phyloP scores from a whole-genome alignment of 148 eudicot genomes.

The Vaccinium myrtillus region DNA sequence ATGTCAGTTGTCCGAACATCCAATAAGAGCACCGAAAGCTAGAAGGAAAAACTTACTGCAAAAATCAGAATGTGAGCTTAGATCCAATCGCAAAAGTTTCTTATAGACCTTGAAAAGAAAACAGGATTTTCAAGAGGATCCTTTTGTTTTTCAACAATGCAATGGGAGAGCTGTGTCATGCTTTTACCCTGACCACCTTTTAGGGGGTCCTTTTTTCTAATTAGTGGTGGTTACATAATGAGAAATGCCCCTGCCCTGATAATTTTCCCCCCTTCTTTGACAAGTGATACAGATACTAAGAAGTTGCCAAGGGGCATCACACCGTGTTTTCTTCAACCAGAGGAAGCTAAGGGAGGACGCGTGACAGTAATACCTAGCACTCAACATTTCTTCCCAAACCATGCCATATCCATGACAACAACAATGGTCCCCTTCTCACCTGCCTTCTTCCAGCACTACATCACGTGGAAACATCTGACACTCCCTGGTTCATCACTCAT shows the following conservation, averaged over 20 bases:
- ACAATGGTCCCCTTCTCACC: not conserved
- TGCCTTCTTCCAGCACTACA: not conserved
- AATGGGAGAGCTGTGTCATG: not conserved
- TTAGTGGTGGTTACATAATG: not conserved
- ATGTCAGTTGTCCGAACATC: not conserved
- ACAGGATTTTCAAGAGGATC: not conserved
- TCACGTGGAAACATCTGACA: no score
- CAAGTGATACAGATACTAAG: not conserved
- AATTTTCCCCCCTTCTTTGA: not conserved
- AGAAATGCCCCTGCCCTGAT: not conserved
- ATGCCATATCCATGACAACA: not conserved
- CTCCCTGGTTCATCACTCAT: no score
- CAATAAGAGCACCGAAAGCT: not conserved
- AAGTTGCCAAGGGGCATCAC: not conserved
- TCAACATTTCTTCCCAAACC: not conserved
- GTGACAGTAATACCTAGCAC: not conserved
- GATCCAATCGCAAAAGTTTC: not conserved
- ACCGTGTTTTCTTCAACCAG: not conserved
- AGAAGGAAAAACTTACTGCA: not conserved
- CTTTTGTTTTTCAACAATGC: not conserved
- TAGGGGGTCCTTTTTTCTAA: not conserved
- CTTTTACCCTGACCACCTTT: not conserved
- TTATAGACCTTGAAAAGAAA: not conserved
- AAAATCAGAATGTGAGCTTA: not conserved
- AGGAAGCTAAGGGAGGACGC: not conserved